phyloP scores from a whole-genome alignment of 1,284 basidiomycete species.

The Ceratobasidium sp. region DNA sequence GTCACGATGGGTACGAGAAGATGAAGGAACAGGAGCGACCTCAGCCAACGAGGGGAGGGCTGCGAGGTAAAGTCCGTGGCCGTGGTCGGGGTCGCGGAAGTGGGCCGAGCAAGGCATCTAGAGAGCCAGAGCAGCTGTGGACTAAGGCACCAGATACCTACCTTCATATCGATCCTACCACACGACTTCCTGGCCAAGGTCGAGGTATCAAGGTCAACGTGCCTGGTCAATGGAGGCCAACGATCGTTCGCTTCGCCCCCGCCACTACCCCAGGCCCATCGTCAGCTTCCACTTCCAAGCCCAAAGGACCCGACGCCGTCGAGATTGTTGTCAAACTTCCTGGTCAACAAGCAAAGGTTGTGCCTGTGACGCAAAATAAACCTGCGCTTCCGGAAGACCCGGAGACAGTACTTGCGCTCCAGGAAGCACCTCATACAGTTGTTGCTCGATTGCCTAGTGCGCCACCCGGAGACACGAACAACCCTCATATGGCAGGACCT shows the following conservation, averaged over 20 bases:
- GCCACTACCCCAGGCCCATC: not conserved
- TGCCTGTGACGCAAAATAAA: not conserved
- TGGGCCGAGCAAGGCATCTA: slow-evolving; percentile 10
- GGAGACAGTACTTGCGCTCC: slow-evolving; percentile 28
- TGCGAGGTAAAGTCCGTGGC: slow-evolving; percentile 34
- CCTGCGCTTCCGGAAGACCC: slow-evolving; percentile 35
- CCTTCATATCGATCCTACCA: slow-evolving; percentile 35
- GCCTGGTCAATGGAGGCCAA: slow-evolving; percentile 36
- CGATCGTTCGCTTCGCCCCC: slow-evolving; percentile 16
- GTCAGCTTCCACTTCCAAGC: not conserved
- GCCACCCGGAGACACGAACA: not conserved
- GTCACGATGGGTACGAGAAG: slow-evolving; percentile 86
- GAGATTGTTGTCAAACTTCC: slow-evolving; percentile 42
- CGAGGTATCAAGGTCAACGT: slow-evolving; percentile 37
- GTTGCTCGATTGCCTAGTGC: slow-evolving; percentile 25
- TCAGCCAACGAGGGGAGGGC: slow-evolving; percentile 52
- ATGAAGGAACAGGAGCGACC: slow-evolving; percentile 68
- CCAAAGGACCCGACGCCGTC: not conserved
- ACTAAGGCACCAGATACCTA: slow-evolving; percentile 42
- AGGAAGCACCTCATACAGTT: slow-evolving; percentile 8
- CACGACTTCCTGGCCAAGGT: slow-evolving; percentile 38
- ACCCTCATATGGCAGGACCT: not conserved
- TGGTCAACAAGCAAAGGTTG: slow-evolving; percentile 21
- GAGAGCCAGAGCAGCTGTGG: slow-evolving; percentile 42
- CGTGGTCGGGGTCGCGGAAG: slow-evolving; percentile 26